Evolutionary conservation across 2,329 filamentous ascomycete genomes (phyloP), one percentile per base, ranked within the genome.

Genomic region (Lecanicillium sp.): DNA sequence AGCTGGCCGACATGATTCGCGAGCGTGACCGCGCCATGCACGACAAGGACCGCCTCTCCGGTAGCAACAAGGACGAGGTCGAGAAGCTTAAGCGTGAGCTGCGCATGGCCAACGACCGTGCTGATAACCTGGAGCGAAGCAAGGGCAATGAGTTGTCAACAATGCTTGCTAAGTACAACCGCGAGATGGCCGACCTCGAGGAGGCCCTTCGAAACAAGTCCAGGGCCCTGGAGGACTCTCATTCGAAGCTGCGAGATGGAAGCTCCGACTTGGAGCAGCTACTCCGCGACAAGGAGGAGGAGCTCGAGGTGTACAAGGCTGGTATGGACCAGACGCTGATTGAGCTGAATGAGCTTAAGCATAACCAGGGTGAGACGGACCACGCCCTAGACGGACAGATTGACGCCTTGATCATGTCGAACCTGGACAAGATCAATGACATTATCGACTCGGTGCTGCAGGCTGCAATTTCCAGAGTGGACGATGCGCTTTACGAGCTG

Each of bases 361-460:
- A 79, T 62, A 83, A 75, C 53, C 79, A 82, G 57, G 81, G 77
- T 54, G 84, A 81, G 41, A 82, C 79, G 10, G 89, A 96, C 56
- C 69, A 81, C 45, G 87, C 82, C 3, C 71, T 95, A 39, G 90
- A 97, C 55, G 84, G 85, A 25, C 87, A 95, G 59, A 87, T 98
- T 45, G 90, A 97, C 60, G 83, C 84, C 30, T 74, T 98, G 46
- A 81, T 97, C 44, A 73, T 92, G 49, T 77, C 87, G 45, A 94
- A 88, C 53, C 72, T 96, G 35, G 78, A 84, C 57, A 96, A 95
- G 71, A 90, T 98, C 60, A 92, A 94, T 66, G 88, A 94, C 52
- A 90, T 98, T 38, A 94, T 98, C 50, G 92, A 98, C 60, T 95
- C 90, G 0, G 92, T 98, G 4, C 71, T 98, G 29, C 89, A 97